Base-by-base conservation (phyloP, 441 rosid species). In the Gossypium davidsonii region DNA sequence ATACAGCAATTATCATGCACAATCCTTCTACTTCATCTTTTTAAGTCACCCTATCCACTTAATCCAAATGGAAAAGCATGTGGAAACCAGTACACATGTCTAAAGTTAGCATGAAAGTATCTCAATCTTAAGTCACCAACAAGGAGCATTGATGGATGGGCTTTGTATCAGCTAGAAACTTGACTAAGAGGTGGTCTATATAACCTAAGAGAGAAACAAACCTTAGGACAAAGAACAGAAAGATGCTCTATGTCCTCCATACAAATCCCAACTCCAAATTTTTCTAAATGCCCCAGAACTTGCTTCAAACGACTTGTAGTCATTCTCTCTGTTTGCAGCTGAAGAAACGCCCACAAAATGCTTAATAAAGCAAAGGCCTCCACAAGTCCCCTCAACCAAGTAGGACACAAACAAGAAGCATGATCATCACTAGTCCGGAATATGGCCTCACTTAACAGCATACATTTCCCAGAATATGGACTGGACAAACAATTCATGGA, bases 211-310 rank as follows among this genome's bases (percentile, higher is more conserved):
- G 49, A 65, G 66, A 61, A 78, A 2, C 46, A 62, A 67, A 90
- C 98, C 97, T 90, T 86, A 59, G 97, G 94, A 76, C 89, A 88
- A 70, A 94, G 81, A 79, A 79, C 46, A 10, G 93, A 83, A 62
- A 94, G 90, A 83, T 86, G 79, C 85, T 83, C 88, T 3, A 94
- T 77, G 71, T 92, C 94, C 77, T 87, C 84, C 69, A 85, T 80
- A 68, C 79, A 73, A 74, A 83, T 80, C 67, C 73, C 73, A 66
- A 88, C 79, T 28, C 91, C 95, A 77, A 81, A 80, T 80, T 65
- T 74, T 34, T 67, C 79, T 79, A 94, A 86, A 73, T 79, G 83
- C 68, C 74, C 37, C 67, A 92, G 78, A 15, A 87, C 91, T 58
- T 78, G 86, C 82, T 85, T 83, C 84, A 92, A 75, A 21, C 51